Percentiles rank a stretch among this genome's conserved stretches.
Evolutionary conservation across 257 asterid species (phyloP).

Genomic region (Paraleonurus japonicus): DNA sequence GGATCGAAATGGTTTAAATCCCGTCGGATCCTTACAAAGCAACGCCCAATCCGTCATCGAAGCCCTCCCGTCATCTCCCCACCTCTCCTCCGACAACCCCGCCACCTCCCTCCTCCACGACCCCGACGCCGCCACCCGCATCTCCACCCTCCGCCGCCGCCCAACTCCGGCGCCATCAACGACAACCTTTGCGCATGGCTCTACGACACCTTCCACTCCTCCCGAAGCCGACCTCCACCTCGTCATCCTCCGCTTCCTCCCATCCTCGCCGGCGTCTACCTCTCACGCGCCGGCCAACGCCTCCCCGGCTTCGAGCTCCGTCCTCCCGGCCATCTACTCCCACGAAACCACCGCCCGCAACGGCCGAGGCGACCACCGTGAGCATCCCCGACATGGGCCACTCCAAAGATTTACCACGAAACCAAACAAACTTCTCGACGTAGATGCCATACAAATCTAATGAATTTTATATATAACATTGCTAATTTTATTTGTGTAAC

Average conservation of each 20-base stretch:
- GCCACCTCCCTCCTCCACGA: slow-evolving; percentile 69
- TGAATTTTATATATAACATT: no score
- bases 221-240: slow-evolving; percentile 73
- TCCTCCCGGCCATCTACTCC: slow-evolving; percentile 71
- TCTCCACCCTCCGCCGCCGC: slow-evolving; percentile 63
- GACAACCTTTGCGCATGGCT: slow-evolving; percentile 93
- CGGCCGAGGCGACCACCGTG: slow-evolving; percentile 60
- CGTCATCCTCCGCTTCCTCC: slow-evolving; percentile 86
- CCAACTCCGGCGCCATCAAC: slow-evolving; percentile 76
- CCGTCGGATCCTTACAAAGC: slow-evolving; percentile 73
- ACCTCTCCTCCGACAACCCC: slow-evolving; percentile 56
- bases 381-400: slow-evolving; percentile 65
- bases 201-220: slow-evolving; percentile 87
- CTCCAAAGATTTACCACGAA: slow-evolving; percentile 82
- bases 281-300: slow-evolving; percentile 66
- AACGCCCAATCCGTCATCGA: slow-evolving; percentile 59
- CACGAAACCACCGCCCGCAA: slow-evolving; percentile 63
- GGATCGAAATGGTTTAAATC: no score
- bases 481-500: no score
- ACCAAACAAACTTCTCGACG: slow-evolving; percentile 46
- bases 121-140: slow-evolving; percentile 43
- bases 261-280: slow-evolving; percentile 67
- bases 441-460: no score
- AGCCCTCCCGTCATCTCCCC: slow-evolving; percentile 62
- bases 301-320: slow-evolving; percentile 84